Evolutionary conservation across 805 yeast species (phyloP).

Genomic region (Candida golubevii): DNA sequence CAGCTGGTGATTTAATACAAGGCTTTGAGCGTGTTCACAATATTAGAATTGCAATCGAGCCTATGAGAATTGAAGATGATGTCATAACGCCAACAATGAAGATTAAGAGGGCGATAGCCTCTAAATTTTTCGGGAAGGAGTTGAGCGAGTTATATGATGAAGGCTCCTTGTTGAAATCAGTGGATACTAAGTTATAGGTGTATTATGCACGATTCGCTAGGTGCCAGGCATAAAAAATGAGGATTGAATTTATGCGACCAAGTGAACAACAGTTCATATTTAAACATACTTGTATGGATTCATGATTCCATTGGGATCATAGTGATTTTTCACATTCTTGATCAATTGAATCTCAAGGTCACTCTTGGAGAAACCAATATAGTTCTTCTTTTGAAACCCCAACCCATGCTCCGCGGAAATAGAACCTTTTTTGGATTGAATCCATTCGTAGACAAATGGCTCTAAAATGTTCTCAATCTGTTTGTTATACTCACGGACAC

Average conservation of each 20-base stretch:
- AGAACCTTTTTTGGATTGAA: conserved; percentile 69
- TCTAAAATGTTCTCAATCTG: conserved; percentile 78
- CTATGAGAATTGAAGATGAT: conserved; percentile 57
- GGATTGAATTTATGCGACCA: background rate
- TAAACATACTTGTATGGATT: conserved; percentile 90
- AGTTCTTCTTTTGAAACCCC: conserved; percentile 94
- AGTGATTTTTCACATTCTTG: conserved; percentile 71
- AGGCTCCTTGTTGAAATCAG: conserved; percentile 29
- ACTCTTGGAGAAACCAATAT: conserved; percentile 78
- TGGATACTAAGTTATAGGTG: conserved; percentile 19
- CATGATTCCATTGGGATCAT: conserved; percentile 87
- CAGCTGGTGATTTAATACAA: conserved; percentile 36
- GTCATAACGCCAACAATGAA: conserved; percentile 65
- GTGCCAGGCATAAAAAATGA: background rate
- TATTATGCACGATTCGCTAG: too few species aligned
- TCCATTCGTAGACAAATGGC: conserved; percentile 95
- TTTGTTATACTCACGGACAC: conserved; percentile 78
- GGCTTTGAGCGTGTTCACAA: conserved; percentile 66
- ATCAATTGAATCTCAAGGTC: conserved; percentile 68
- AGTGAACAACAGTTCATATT: background rate
- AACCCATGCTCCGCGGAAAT: conserved; percentile 97
- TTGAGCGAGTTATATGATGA: conserved; percentile 17
- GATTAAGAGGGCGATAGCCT: conserved; percentile 39
- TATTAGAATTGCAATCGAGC: conserved; percentile 49
- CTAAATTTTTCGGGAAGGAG: conserved; percentile 19